These are phyloP conservation scores for Populus nigra DNA, from an alignment of 345 rosid species.

Conservation along the genomic window DNA sequence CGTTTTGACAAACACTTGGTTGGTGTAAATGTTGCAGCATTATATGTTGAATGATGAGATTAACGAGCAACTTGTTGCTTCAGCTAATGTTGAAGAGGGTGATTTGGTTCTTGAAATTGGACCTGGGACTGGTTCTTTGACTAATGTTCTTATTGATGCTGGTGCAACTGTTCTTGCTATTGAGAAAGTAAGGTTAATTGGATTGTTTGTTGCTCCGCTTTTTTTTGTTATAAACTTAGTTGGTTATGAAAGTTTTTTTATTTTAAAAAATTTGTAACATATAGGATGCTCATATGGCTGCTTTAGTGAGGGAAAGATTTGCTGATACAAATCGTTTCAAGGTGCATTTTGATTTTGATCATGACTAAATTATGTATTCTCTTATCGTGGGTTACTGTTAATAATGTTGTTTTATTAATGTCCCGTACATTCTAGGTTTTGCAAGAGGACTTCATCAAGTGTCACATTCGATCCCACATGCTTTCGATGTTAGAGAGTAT, in stretches of 20 bases:
- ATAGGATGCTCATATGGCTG: slow-evolving; percentile 89
- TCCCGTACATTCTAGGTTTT: slow-evolving; percentile 48
- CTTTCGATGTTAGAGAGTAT: slow-evolving; percentile 42
- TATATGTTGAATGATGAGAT: slow-evolving; percentile 85
- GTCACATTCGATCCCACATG: slow-evolving; percentile 67
- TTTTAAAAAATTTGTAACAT: background rate
- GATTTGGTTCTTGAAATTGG: slow-evolving; percentile 90
- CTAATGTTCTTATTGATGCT: slow-evolving; percentile 59
- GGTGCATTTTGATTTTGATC: slow-evolving; percentile 34
- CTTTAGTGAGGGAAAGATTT: slow-evolving; percentile 65
- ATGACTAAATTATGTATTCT: background rate
- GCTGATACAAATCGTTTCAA: slow-evolving; percentile 45
- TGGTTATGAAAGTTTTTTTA: background rate
- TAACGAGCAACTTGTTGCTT: slow-evolving; percentile 56
- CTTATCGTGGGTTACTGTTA: background rate
- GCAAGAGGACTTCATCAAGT: slow-evolving; percentile 80
- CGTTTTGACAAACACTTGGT: slow-evolving; percentile 27
- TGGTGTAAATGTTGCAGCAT: slow-evolving; percentile 47
- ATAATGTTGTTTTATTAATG: background rate
- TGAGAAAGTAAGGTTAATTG: slow-evolving; percentile 52
- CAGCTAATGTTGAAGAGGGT: slow-evolving; percentile 64
- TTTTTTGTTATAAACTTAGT: background rate
- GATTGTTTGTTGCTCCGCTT: background rate
- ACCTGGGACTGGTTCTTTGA: slow-evolving; percentile 91
- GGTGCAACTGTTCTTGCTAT: slow-evolving; percentile 79